phyloP scores from a whole-genome alignment of 257 asterid genomes.

The Marsdenia floribunda region DNA sequence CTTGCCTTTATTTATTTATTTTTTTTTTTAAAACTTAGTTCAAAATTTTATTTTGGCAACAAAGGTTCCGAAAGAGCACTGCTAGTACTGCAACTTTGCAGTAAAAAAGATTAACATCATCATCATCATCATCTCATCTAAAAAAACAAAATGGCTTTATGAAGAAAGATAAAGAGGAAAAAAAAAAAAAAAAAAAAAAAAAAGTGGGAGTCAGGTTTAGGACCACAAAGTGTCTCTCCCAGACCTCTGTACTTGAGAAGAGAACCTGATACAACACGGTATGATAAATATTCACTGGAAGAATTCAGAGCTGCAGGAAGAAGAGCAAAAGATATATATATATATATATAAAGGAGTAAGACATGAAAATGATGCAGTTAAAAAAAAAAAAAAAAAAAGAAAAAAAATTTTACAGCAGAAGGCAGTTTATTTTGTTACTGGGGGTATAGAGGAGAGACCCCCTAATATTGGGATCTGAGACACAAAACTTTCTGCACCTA shows the following conservation, averaged over 20 bases:
- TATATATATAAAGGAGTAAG: background rate
- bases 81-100: background rate
- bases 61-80: background rate
- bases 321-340: background rate
- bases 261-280: background rate
- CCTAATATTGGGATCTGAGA: constrained; percentile 59
- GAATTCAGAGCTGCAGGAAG: constrained; percentile 26
- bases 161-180: constrained; percentile 8
- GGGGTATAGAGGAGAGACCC: background rate
- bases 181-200: constrained; percentile 12
- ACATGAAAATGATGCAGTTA: constrained; percentile 8
- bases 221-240: constrained; percentile 25
- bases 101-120: constrained; percentile 4
- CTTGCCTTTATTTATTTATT: background rate
- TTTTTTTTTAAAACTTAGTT: background rate
- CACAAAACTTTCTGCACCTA: constrained; percentile 57
- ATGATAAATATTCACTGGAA: background rate
- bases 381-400: background rate
- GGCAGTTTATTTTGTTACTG: constrained; percentile 29
- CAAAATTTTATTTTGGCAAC: background rate
- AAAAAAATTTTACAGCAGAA: background rate
- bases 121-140: constrained; percentile 1
- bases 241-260: background rate
- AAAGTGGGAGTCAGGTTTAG: constrained; percentile 17
- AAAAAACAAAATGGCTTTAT: constrained; percentile 20